These are phyloP conservation scores for Bipolaris zeicola DNA, from an alignment of 2,329 filamentous ascomycete species.

Conservation along the genomic window DNA sequence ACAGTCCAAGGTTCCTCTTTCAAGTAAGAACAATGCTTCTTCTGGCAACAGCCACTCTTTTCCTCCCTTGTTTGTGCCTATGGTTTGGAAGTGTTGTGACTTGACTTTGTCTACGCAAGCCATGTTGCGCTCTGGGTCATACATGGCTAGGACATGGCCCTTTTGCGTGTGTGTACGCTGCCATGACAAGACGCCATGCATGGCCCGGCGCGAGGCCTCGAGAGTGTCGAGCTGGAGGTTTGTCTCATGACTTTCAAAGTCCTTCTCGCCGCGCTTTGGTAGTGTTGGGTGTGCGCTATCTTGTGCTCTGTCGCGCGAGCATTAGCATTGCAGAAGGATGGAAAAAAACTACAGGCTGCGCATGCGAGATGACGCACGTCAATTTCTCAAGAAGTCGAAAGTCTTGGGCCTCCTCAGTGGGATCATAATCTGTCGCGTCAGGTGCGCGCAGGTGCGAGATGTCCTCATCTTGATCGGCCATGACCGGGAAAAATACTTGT, in stretches of 20 bases:
- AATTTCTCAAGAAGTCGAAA: constrained; percentile 73
- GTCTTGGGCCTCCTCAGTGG: constrained; percentile 83
- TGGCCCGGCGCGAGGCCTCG: constrained; percentile 79
- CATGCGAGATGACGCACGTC: constrained; percentile 50
- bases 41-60: constrained; percentile 87
- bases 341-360: neutral
- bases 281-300: constrained; percentile 58
- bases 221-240: constrained; percentile 77
- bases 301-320: constrained; percentile 22
- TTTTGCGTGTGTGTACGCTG: constrained; percentile 75
- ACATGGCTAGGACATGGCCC: constrained; percentile 71
- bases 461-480: constrained; percentile 48
- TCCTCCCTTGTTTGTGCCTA: constrained; percentile 62
- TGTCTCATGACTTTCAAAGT: constrained; percentile 94
- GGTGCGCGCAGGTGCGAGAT: constrained; percentile 31
- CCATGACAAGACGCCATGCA: constrained; percentile 84
- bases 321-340: constrained; percentile 6
- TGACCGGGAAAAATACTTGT: constrained; percentile 15
- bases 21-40: constrained; percentile 86
- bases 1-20: constrained; percentile 84
- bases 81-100: constrained; percentile 74
- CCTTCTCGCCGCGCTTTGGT: constrained; percentile 92
- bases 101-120: constrained; percentile 71
- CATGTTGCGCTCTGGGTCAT: constrained; percentile 67
- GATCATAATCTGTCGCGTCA: constrained; percentile 50